phyloP scores from a whole-genome alignment of 139 green algal species.

The Picochlorum sp. region DNA sequence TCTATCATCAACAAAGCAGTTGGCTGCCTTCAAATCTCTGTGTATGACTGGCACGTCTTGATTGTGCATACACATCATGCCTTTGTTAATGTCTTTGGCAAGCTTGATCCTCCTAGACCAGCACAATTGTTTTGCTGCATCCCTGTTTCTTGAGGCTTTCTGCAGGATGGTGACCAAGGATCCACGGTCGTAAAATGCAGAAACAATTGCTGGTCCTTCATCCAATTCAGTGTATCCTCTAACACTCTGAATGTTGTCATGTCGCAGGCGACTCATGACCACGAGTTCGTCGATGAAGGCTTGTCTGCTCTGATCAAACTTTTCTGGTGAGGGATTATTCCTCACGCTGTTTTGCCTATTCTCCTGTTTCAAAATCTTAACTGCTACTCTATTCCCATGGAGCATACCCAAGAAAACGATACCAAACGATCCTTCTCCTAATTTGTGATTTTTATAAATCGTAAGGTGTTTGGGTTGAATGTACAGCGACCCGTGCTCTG shows the following conservation, averaged over 20 bases:
- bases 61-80: conserved; percentile 10
- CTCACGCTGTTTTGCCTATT: neutral
- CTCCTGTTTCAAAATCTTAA: conserved; percentile 7
- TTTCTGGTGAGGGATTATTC: neutral
- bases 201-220: conserved; percentile 7
- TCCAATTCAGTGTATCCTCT: neutral
- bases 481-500: neutral
- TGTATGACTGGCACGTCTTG: neutral
- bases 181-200: conserved; percentile 6
- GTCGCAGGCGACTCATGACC: conserved; percentile 2
- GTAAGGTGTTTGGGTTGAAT: neutral
- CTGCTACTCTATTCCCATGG: conserved; percentile 3
- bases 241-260: conserved; percentile 13
- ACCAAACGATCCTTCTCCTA: conserved; percentile 12
- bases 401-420: conserved; percentile 1
- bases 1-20: conserved; percentile 11
- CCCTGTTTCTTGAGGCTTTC: neutral
- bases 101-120: conserved; percentile 6
- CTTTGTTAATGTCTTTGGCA: conserved; percentile 3
- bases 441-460: neutral
- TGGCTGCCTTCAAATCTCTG: conserved; percentile 12
- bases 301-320: neutral
- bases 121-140: neutral
- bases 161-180: neutral
- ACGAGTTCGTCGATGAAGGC: neutral